Evolutionary conservation across 257 asterid genomes (phyloP), one percentile per base, ranked within the genome.

Genomic region (Jaltomata sinuosa): DNA sequence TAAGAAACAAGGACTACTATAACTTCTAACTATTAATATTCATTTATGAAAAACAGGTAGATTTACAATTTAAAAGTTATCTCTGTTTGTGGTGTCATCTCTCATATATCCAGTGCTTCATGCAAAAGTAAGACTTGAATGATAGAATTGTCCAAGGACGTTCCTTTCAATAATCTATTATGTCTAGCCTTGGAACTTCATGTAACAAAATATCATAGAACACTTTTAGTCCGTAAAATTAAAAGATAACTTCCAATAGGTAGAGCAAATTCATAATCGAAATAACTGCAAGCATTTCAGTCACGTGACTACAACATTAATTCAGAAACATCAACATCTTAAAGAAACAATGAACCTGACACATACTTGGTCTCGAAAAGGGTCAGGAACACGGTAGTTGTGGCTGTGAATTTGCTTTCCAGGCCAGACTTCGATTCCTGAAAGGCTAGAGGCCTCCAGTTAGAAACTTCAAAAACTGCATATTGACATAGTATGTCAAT

Each of bases 351-450:
- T 86, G 86, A 83, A 91, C 91, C 85, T 77, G 90, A 50, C 21
- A 88, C 97, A 86, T 93, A 96, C 99, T 89, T 94, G 97, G 90
- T 92, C 90, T 79, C 81, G 90, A 84, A 90, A 94, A 67, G 92
- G 94, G 57, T 93, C 99, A 34, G 99, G 98, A 65, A 88, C 91
- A 4, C 99, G 99, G 88, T 96, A 96, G 87, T 94, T 96, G 91
- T 96, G 99, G 86, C 99, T 94, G 80, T 96, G 99, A 82, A 94
- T 93, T 92, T 96, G 99, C 89, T 91, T 92, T 79, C 98, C 98
- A 0, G 98, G 97, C 99, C 99, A 96, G 81, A 86, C 86, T 47
- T 94, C 91, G 80, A 96, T 92, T 53, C 99, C 98, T 96, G 91
- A 80, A 89, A 79, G 74, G 80, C 19, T 79, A 53, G 21, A 40